These are phyloP conservation scores for Datisca glomerata DNA, from an alignment of 306 rosid species.

Conservation along the genomic window DNA sequence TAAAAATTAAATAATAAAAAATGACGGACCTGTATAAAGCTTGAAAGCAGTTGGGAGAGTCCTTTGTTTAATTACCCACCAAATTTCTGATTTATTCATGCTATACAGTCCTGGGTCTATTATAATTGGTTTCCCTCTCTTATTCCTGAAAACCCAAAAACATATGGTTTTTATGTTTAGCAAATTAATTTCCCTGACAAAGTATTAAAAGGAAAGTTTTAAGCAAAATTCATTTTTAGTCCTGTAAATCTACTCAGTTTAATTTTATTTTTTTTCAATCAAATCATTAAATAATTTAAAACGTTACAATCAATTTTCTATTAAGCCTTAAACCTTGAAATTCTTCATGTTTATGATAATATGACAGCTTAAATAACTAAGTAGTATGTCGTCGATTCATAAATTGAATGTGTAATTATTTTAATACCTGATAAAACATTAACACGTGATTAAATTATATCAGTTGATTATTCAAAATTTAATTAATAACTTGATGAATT, in stretches of 20 bases:
- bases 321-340: neutral
- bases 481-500: neutral
- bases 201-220: too few relatives aligned
- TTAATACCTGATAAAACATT: too few relatives aligned
- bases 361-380: neutral
- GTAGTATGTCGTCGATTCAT: too few relatives aligned
- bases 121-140: constrained; percentile 76
- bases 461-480: constrained; percentile 7
- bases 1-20: neutral
- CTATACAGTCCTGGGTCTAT: constrained; percentile 84
- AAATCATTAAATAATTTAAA: too few relatives aligned
- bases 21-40: constrained; percentile 71
- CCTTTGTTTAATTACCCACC: constrained; percentile 84
- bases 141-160: constrained; percentile 60
- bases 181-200: too few relatives aligned
- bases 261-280: too few relatives aligned
- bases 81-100: constrained; percentile 73
- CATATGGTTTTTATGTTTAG: too few relatives aligned
- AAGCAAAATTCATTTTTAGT: too few relatives aligned
- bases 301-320: neutral
- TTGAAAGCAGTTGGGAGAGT: constrained; percentile 70
- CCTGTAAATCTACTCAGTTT: too few relatives aligned
- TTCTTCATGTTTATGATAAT: neutral
- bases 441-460: too few relatives aligned
- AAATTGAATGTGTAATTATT: too few relatives aligned